Conservation (phyloP, 2,329 filamentous ascomycete species). For the Xylariales sp. region DNA sequence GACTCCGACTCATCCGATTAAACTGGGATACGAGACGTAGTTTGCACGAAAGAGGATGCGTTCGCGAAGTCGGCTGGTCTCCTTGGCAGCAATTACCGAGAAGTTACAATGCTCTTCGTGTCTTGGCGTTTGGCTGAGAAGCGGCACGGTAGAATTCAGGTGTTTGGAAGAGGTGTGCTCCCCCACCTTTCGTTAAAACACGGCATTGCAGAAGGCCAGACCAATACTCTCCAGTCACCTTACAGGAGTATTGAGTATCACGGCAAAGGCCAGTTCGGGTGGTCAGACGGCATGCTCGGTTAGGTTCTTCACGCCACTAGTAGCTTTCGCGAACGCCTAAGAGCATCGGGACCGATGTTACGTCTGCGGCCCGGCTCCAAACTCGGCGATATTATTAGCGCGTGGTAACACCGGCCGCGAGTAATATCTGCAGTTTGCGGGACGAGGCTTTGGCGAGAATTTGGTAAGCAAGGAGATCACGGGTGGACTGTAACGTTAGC, state of each 20-base stretch:
- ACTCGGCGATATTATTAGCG: slow-evolving; percentile 32
- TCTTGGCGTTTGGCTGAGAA: slow-evolving; percentile 28
- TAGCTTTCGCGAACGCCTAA: neutral
- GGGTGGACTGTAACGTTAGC: slow-evolving; percentile 28
- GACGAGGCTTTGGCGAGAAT: slow-evolving; percentile 34
- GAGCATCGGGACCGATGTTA: slow-evolving; percentile 17
- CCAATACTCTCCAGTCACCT: slow-evolving; percentile 11
- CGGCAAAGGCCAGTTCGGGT: slow-evolving; percentile 20
- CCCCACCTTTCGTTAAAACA: slow-evolving; percentile 12
- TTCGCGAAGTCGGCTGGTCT: slow-evolving; percentile 12
- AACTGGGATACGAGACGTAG: slow-evolving; percentile 15
- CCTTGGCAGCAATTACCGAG: slow-evolving; percentile 37
- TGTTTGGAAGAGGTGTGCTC: slow-evolving; percentile 13
- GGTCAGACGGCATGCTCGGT: slow-evolving; percentile 29
- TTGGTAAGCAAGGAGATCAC: slow-evolving; percentile 28
- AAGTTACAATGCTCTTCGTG: slow-evolving; percentile 26
- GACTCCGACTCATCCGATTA: slow-evolving; percentile 21
- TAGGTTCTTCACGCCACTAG: slow-evolving; percentile 16
- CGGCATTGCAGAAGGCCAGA: slow-evolving; percentile 11
- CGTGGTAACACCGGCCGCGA: slow-evolving; percentile 18
- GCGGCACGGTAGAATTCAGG: slow-evolving; percentile 3
- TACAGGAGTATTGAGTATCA: slow-evolving; percentile 1
- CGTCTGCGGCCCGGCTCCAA: slow-evolving; percentile 24
- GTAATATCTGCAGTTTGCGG: slow-evolving; percentile 22
- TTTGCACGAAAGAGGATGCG: slow-evolving; percentile 5